phyloP scores from a whole-genome alignment of 2,329 filamentous ascomycete species.

The Claviceps pazoutovae region DNA sequence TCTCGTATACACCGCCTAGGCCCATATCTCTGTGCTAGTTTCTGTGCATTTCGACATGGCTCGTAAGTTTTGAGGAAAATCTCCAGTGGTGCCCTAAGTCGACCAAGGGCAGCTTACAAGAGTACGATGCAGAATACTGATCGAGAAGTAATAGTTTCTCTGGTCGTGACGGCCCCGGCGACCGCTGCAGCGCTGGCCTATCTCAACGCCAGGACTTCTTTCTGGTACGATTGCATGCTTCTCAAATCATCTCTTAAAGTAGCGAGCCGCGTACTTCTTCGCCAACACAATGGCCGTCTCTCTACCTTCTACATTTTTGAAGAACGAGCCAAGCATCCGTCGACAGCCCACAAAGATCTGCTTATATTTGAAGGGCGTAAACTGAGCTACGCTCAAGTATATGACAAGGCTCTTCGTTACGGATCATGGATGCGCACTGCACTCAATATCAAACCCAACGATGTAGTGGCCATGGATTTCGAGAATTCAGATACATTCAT shows the following conservation, averaged over 20 bases:
- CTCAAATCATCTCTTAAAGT: constrained; percentile 40
- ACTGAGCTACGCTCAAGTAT: constrained; percentile 65
- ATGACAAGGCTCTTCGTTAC: constrained; percentile 56
- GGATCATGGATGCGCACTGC: constrained; percentile 58
- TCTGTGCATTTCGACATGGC: not conserved
- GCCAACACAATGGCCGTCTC: constrained; percentile 44
- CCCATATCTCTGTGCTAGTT: not conserved
- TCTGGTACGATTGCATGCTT: constrained; percentile 52
- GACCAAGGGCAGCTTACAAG: not conserved
- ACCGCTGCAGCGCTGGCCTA: constrained; percentile 59
- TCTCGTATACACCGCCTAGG: not conserved
- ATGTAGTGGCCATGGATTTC: constrained; percentile 70
- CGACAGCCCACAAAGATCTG: constrained; percentile 40
- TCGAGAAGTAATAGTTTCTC: constrained; percentile 35
- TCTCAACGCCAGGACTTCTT: constrained; percentile 54
- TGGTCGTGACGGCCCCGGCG: constrained; percentile 43
- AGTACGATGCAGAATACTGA: not conserved
- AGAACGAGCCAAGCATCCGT: constrained; percentile 38
- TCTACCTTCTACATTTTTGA: constrained; percentile 69
- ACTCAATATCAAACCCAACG: constrained; percentile 49
- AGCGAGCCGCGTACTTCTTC: constrained; percentile 26
- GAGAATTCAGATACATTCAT: constrained; percentile 70
- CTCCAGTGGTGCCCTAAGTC: not conserved
- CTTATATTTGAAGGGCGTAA: constrained; percentile 53
- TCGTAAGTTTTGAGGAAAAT: not conserved